Conservation (phyloP, 2,329 filamentous ascomycete genomes). For the Sclerotinia trifoliorum region DNA sequence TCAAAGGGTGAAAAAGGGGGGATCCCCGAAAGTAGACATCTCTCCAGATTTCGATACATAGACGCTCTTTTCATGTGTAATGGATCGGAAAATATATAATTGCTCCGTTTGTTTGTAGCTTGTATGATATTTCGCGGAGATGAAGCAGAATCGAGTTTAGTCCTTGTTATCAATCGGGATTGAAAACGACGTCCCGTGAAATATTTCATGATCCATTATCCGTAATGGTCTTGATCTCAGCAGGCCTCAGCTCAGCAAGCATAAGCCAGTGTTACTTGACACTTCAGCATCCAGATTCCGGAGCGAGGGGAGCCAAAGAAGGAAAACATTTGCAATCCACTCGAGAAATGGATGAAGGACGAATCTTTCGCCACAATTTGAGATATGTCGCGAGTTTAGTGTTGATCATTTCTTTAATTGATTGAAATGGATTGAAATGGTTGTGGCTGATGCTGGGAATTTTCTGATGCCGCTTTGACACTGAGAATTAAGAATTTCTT, state of each 20-base stretch:
- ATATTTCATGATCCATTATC: not conserved
- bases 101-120: not conserved
- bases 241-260: not conserved
- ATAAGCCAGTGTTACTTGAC: not conserved
- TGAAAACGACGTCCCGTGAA: not conserved
- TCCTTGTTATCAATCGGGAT: not conserved
- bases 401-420: not conserved
- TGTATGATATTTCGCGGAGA: not conserved
- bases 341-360: not conserved
- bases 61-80: constrained; percentile 9
- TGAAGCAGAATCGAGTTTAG: constrained; percentile 3
- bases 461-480: not conserved
- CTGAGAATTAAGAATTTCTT: not conserved
- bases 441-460: not conserved
- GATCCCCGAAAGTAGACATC: constrained; percentile 2
- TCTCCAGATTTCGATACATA: constrained; percentile 11
- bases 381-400: not conserved
- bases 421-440: not conserved
- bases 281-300: not conserved
- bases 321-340: not conserved
- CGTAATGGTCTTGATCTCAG: not conserved
- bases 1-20: constrained; percentile 1
- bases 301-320: not conserved
- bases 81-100: constrained; percentile 14
- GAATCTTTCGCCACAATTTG: not conserved